phyloP scores from a whole-genome alignment of 148 eudicot genomes.

The Rhododendron mucronatum region DNA sequence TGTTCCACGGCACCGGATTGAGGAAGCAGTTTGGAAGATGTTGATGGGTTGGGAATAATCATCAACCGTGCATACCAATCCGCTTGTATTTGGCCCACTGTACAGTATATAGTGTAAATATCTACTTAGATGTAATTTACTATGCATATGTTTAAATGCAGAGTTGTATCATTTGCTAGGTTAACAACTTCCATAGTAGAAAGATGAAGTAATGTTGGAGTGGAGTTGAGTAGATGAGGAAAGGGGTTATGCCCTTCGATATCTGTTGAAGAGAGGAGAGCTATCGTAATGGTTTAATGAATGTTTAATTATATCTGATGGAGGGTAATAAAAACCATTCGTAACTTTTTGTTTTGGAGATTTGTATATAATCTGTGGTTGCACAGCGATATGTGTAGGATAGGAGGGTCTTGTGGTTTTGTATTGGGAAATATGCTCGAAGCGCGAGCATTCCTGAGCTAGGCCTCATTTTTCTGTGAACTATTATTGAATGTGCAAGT shows the following conservation, averaged over 20 bases:
- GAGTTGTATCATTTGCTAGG: neutral
- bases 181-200: neutral
- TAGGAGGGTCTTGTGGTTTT: neutral
- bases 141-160: neutral
- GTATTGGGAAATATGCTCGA: neutral
- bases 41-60: slow-evolving; percentile 57
- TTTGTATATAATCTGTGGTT: neutral
- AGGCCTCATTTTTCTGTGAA: neutral
- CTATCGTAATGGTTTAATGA: neutral
- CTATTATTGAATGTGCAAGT: neutral
- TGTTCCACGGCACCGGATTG: slow-evolving; percentile 26
- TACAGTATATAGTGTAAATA: neutral
- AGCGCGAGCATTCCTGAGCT: neutral
- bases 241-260: neutral
- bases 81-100: neutral
- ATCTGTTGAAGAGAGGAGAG: neutral
- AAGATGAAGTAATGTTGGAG: neutral
- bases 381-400: neutral
- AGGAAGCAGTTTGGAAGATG: slow-evolving; percentile 47
- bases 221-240: neutral
- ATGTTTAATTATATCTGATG: neutral
- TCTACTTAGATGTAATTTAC: neutral
- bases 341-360: neutral
- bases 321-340: neutral
- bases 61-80: neutral